Evolutionary conservation across 495 filamentous ascomycete genomes (phyloP), one percentile per base, ranked within the genome.

Genomic region (Penicillium samsonianum): DNA sequence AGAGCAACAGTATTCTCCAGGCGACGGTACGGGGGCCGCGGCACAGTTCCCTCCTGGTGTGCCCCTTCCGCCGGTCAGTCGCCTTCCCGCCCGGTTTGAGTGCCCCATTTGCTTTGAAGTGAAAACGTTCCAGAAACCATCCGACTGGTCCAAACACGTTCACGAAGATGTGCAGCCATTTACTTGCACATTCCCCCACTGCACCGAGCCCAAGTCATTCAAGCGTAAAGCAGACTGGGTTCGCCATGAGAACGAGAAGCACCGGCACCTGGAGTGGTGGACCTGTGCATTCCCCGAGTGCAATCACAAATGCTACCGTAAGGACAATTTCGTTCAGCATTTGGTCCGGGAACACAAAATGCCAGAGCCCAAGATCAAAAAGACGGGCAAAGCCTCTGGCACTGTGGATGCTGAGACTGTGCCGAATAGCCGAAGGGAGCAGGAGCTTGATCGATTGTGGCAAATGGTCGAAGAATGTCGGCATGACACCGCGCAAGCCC

Each of bases 141-240:
- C 93, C 0, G 93, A 98, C 73, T 98, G 93, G 93, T 95, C 93
- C 14, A 98, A 98, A 69, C 93, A 98, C 65, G 90, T 98, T 6
- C 90, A 96, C 65, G 93, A 98, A 70, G 93, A 98, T 67, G 84
- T 97, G 11, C 90, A 95, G 67, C 93, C 93, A 5, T 98, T 96
- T 64, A 96, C 91, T 9, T 98, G 93, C 73, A 98, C 91, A 0
- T 96, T 94, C 72, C 82, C 86, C 12, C 76, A 85, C 25, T 98
- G 93, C 72, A 82, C 78, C 28, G 92, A 96, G 50, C 88, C 91
- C 23, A 96, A 96, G 71, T 93, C 91, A 22, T 98, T 97, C 78
- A 98, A 98, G 73, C 83, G 93, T 40, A 98, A 98, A 73, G 93
- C 93, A 17, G 93, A 98, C 67, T 98, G 93, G 93, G 92, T 98